Conservation (phyloP, 202 grass and related monocot genomes). For the Panicum virgatum region DNA sequence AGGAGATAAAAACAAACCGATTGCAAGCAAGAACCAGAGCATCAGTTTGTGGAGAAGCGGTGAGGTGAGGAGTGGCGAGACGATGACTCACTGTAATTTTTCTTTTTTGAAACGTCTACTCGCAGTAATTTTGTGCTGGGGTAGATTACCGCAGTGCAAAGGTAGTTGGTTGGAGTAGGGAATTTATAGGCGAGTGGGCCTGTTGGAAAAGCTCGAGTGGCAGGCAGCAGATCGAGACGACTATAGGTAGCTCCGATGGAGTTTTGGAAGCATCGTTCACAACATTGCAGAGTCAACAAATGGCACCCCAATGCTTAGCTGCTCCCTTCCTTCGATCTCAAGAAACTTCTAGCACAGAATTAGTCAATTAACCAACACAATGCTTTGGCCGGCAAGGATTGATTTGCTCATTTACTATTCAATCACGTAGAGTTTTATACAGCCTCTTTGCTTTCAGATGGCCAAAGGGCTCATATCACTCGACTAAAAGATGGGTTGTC, state of each 20-base stretch:
- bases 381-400: not conserved
- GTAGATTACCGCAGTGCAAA: no score
- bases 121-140: not conserved
- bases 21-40: not conserved
- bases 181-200: not conserved
- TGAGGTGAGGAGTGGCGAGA: not conserved
- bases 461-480: not conserved
- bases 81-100: not conserved
- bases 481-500: not conserved
- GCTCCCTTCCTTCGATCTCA: not conserved
- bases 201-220: not conserved
- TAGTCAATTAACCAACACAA: not conserved
- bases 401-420: not conserved
- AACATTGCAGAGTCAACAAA: not conserved
- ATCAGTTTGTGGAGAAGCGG: not conserved
- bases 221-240: not conserved
- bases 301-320: constrained; percentile 6
- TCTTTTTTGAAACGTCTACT: not conserved
- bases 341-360: not conserved
- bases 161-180: not conserved
- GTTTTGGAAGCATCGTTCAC: not conserved
- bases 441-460: not conserved
- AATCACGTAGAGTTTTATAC: not conserved
- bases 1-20: not conserved
- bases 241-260: not conserved